Conservation (phyloP, 768 basidiomycete species). For the Pleurotus cornucopiae region DNA sequence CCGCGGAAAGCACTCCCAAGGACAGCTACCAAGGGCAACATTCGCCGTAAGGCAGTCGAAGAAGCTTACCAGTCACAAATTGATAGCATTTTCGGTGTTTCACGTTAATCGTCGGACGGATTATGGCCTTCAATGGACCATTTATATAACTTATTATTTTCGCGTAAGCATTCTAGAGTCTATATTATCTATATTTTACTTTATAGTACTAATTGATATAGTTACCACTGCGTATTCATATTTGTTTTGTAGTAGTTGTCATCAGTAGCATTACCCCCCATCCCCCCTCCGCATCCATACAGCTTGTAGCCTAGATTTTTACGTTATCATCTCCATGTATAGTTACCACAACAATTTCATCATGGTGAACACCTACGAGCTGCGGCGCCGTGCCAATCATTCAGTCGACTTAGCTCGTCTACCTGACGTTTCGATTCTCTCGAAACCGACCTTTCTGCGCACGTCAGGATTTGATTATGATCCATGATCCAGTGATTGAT, state of each 20-base stretch:
- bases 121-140: not conserved
- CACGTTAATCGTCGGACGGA: not conserved
- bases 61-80: conserved; percentile 54
- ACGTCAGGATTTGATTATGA: too few species aligned
- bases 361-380: too few species aligned
- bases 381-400: not conserved
- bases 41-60: conserved; percentile 74
- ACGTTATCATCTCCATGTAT: not conserved
- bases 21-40: conserved; percentile 80
- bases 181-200: not conserved
- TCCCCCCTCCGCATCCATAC: not conserved
- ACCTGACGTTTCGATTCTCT: too few species aligned
- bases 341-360: not conserved
- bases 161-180: not conserved
- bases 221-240: not conserved
- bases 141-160: conserved; percentile 2
- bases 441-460: too few species aligned
- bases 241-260: too few species aligned
- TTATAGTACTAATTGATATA: not conserved
- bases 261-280: conserved; percentile 5
- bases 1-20: conserved; percentile 64
- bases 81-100: conserved; percentile 47
- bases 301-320: conserved; percentile 4
- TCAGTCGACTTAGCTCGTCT: not conserved
- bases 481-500: too few species aligned